A percentile compares a stretch with the other conserved stretches of the same genome.
These are phyloP conservation scores for Hydnomerulius pinastri DNA, from an alignment of 768 basidiomycete genomes.

Conservation along the genomic window DNA sequence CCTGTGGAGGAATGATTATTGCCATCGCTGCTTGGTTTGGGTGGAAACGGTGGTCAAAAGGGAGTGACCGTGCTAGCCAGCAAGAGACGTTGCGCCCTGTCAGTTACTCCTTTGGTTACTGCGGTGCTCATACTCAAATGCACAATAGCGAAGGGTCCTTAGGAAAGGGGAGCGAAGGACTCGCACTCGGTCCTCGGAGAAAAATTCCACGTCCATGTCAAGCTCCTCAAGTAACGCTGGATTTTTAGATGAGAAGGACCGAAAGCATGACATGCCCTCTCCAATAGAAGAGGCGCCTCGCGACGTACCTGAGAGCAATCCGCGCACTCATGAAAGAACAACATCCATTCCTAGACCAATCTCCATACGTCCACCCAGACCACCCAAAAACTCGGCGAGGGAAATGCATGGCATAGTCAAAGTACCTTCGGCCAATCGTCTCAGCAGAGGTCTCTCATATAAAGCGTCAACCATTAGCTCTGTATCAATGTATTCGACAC, in stretches of 20 bases:
- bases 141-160: not conserved
- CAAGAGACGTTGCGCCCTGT: not conserved
- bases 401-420: not conserved
- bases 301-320: not conserved
- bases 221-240: no score
- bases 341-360: not conserved
- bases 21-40: constrained; percentile 43
- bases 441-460: constrained; percentile 4
- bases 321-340: not conserved
- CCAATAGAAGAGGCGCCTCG: not conserved
- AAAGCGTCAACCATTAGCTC: constrained; percentile 36
- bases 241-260: not conserved
- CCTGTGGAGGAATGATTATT: constrained; percentile 47
- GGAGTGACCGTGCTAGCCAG: not conserved
- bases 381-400: not conserved
- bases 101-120: not conserved
- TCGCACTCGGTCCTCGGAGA: not conserved
- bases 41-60: constrained; percentile 49
- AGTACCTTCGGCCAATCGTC: not conserved
- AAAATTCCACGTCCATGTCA: not conserved
- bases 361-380: not conserved
- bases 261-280: not conserved
- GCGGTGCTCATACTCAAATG: not conserved
- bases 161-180: not conserved
- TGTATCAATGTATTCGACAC: constrained; percentile 38